Evolutionary conservation across 2,329 filamentous ascomycete genomes (phyloP), one percentile per base, ranked within the genome.

Genomic region (Xylaria multiplex): DNA sequence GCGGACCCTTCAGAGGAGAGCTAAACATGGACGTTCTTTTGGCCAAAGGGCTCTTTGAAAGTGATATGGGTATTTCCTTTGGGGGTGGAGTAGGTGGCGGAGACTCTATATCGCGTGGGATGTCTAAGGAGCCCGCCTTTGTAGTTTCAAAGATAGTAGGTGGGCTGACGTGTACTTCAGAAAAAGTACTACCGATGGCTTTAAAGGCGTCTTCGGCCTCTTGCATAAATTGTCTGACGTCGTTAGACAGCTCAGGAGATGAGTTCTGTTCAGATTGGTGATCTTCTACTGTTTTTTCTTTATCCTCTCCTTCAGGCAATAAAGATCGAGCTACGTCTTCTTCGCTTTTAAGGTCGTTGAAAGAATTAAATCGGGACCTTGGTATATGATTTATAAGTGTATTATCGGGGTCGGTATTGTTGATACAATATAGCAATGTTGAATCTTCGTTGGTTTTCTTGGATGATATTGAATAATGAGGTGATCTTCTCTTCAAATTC

Each of bases 181-280:
- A 76, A 45, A 85, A 74, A 19, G 80, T 79, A 57, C 74, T 76
- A 2, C 79, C 81, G 27, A 83, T 80, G 13, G 80, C 79, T 72
- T 80, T 79, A 74, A 86, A 86, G 32, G 84, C 83, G 63, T 82
- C 79, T 66, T 86, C 83, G 3, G 83, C 81, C 70, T 86, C 81
- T 66, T 78, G 76, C 53, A 85, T 83, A 67, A 86, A 78, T 67
- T 81, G 77, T 59, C 82, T 78, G 2, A 84, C 76, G 63, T 79
- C 79, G 45, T 80, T 76, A 13, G 77, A 78, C 69, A 78, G 42
- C 69, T 69, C 66, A 9, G 67, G 67, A 24, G 66, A 60, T 40
- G 66, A 68, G 55, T 53, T 67, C 40, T 55, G 70, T 35, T 57
- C 59, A 43, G 30, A 55, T 55, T 61, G 19, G 4, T 49, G 62